Percentiles rank a stretch among this genome's conserved stretches.
phyloP scores from a whole-genome alignment of 2,329 filamentous ascomycete species.

The Elsinoe perseae region DNA sequence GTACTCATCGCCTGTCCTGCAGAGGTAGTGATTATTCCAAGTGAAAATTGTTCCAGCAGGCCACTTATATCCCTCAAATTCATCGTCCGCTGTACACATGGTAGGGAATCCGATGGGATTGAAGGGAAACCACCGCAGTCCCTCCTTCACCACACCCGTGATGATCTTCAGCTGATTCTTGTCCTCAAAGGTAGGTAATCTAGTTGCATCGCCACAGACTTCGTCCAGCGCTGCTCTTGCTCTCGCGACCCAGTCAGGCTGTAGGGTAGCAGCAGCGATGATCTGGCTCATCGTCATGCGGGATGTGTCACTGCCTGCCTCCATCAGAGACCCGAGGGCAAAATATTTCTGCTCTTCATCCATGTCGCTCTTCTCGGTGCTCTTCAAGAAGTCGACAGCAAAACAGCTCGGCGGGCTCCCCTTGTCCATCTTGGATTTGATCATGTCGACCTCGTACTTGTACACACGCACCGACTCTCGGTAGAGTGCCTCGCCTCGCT shows the following conservation, averaged over 20 bases:
- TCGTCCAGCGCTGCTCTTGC: slow-evolving; percentile 29
- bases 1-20: background rate
- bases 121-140: slow-evolving; percentile 31
- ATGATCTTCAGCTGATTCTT: slow-evolving; percentile 28
- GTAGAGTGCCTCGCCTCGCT: slow-evolving; percentile 8
- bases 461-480: slow-evolving; percentile 12
- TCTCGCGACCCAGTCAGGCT: slow-evolving; percentile 26
- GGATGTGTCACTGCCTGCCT: slow-evolving; percentile 24
- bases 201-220: slow-evolving; percentile 22
- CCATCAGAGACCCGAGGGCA: slow-evolving; percentile 16
- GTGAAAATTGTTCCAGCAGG: slow-evolving; percentile 14
- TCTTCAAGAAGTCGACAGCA: slow-evolving; percentile 31
- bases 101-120: slow-evolving; percentile 31
- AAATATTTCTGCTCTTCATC: slow-evolving; percentile 15
- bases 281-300: slow-evolving; percentile 28
- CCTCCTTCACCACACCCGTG: slow-evolving; percentile 29
- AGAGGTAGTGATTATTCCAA: slow-evolving; percentile 11
- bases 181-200: slow-evolving; percentile 27
- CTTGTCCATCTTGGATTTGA: slow-evolving; percentile 27
- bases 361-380: slow-evolving; percentile 31
- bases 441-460: slow-evolving; percentile 4
- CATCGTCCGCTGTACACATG: slow-evolving; percentile 36
- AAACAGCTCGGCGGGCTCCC: slow-evolving; percentile 33
- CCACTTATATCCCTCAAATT: slow-evolving; percentile 31
- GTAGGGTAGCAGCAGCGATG: slow-evolving; percentile 26